Conservation (phyloP, 2,329 filamentous ascomycete species). For the Sphaerostilbella broomeana region DNA sequence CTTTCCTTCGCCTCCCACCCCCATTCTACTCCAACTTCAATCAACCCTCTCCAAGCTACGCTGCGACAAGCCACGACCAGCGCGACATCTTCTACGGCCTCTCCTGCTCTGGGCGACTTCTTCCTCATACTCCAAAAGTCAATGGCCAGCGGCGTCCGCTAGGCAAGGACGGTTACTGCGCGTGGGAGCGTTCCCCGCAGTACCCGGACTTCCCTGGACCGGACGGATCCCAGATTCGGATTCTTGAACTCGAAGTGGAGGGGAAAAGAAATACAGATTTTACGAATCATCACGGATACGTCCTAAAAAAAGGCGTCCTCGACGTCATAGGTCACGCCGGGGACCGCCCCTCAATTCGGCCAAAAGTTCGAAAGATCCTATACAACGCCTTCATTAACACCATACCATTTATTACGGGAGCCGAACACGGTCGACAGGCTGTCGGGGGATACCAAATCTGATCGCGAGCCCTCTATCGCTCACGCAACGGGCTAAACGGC, state of each 20-base stretch:
- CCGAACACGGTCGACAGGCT: not conserved
- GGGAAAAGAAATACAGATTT: not conserved
- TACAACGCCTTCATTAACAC: not conserved
- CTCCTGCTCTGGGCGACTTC: slow-evolving; percentile 9
- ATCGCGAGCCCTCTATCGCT: not conserved
- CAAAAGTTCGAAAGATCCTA: not conserved
- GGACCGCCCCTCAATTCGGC: slow-evolving; percentile 2
- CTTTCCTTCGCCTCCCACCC: slow-evolving; percentile 1
- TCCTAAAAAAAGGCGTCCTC: slow-evolving; percentile 6
- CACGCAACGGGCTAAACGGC: not conserved
- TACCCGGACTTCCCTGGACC: slow-evolving; percentile 34
- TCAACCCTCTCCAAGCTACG: slow-evolving; percentile 7
- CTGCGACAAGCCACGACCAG: slow-evolving; percentile 5
- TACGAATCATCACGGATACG: not conserved
- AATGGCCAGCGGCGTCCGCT: slow-evolving; percentile 53
- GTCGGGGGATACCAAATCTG: slow-evolving; percentile 1
- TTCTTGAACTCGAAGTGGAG: not conserved
- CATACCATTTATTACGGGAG: not conserved
- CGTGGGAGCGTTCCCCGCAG: slow-evolving; percentile 54
- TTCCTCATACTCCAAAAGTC: slow-evolving; percentile 28
- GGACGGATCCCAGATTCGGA: slow-evolving; percentile 14
- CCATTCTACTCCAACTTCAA: slow-evolving; percentile 3
- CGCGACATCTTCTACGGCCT: slow-evolving; percentile 5
- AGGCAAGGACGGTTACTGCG: slow-evolving; percentile 50
- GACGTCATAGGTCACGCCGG: slow-evolving; percentile 4